Evolutionary conservation across 129 eudicot genomes (phyloP), one percentile per base, ranked within the genome.

Genomic region (Artemisia argyi): DNA sequence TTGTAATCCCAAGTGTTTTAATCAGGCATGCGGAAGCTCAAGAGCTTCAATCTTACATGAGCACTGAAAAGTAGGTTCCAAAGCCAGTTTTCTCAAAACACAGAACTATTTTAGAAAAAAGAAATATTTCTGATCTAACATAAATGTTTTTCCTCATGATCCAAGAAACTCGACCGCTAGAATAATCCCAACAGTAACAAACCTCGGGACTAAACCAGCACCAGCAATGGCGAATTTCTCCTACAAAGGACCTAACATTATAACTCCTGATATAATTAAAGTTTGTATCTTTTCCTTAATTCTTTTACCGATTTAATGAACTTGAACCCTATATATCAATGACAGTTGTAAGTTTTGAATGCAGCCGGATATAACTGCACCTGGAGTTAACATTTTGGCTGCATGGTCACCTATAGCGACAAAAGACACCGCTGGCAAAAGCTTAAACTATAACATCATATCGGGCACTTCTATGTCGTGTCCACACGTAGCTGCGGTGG

Each of bases 401-500:
- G 91, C 96, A 48, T 85, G 96, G 89, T 88, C 91, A 76, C 96
- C 96, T 9, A 39, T 88, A 18, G 60, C 84, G 35, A 81, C 78
- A 5, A 54, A 16, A 28, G 39, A 18, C 7, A 74, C 85, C 7
- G 83, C 74, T 19, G 91, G 83, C 50, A 54, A 66, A 14, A 76
- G 77, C 67, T 30, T 81, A 6, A 65, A 82, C 65, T 83, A 83
- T 28, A 86, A 86, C 76, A 82, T 86, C 32, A 58, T 82, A 67
- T 84, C 96, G 0, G 96, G 91, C 28, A 86, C 96, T 12, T 89
- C 89, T 52, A 89, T 86, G 91, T 71, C 96, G 5, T 86, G 91
- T 73, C 91, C 96, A 19, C 91, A 89, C 69, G 86, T 77, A 10
- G 51, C 91, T 42, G 89, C 83, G 20, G 73, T 81, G 6, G 87